Evolutionary conservation across 345 rosid genomes (phyloP).

Genomic region (Lepidium didymum): DNA sequence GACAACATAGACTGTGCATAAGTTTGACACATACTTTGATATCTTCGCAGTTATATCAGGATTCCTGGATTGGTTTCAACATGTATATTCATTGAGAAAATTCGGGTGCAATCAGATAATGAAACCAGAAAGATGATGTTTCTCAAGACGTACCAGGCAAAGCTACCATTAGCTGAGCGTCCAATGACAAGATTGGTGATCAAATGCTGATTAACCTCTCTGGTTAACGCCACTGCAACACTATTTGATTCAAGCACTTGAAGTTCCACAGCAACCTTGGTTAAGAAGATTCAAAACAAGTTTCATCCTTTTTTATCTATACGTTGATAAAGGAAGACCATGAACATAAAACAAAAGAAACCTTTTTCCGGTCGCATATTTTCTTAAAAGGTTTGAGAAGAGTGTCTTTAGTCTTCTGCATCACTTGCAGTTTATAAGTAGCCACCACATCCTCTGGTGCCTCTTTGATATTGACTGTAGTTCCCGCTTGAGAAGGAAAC

Average conservation of each 20-base stretch:
- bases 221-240: slow-evolving; percentile 54
- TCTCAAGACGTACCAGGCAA: slow-evolving; percentile 11
- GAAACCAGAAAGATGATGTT: not conserved
- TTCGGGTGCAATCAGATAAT: not conserved
- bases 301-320: not conserved
- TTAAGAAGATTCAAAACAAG: slow-evolving; percentile 16
- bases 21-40: slow-evolving; percentile 42
- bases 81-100: not conserved
- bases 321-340: not conserved
- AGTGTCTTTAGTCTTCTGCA: slow-evolving; percentile 42
- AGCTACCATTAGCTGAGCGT: slow-evolving; percentile 47
- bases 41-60: slow-evolving; percentile 45
- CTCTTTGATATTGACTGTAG: slow-evolving; percentile 45
- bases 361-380: slow-evolving; percentile 60
- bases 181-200: slow-evolving; percentile 77
- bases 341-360: not conserved
- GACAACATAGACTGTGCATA: slow-evolving; percentile 71
- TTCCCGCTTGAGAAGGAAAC: slow-evolving; percentile 40
- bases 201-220: slow-evolving; percentile 39
- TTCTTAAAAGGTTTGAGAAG: slow-evolving; percentile 57
- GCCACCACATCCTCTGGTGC: slow-evolving; percentile 67
- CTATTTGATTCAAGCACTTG: slow-evolving; percentile 53
- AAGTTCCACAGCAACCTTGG: slow-evolving; percentile 57
- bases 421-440: slow-evolving; percentile 55
- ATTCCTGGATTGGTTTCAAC: slow-evolving; percentile 22